These are phyloP conservation scores for Rhizopogon parksii DNA, from an alignment of 1,284 basidiomycete genomes.

Conservation along the genomic window DNA sequence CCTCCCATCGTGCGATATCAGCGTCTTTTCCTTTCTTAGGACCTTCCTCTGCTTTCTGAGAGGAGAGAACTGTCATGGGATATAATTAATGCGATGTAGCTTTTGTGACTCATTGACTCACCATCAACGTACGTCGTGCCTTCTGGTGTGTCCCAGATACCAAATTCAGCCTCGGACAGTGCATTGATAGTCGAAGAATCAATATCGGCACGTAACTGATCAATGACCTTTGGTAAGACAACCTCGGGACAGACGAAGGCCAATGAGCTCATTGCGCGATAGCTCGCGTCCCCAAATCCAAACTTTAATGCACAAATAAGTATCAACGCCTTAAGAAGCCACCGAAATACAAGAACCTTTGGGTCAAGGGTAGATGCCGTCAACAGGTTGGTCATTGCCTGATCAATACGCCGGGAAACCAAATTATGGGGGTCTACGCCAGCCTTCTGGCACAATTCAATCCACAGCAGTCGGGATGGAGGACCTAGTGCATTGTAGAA, in stretches of 20 bases:
- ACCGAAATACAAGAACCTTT: constrained; percentile 28
- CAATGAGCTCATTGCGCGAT: constrained; percentile 69
- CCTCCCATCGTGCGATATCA: constrained; percentile 89
- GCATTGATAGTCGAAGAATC: constrained; percentile 49
- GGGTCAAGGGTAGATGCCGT: constrained; percentile 36
- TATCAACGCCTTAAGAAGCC: not conserved
- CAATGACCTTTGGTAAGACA: constrained; percentile 64
- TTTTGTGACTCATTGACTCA: constrained; percentile 28
- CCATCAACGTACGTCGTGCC: constrained; percentile 77
- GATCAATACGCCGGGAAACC: constrained; percentile 43
- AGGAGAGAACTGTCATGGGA: constrained; percentile 47
- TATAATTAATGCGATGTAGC: not conserved
- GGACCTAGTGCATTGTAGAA: constrained; percentile 31
- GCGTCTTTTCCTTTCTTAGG: constrained; percentile 79
- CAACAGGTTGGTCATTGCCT: constrained; percentile 45
- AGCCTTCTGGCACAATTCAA: constrained; percentile 72
- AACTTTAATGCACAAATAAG: constrained; percentile 22
- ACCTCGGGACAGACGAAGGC: constrained; percentile 70
- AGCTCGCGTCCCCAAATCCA: constrained; percentile 60
- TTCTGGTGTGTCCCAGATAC: constrained; percentile 79
- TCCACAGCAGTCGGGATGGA: constrained; percentile 67
- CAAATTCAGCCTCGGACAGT: constrained; percentile 68
- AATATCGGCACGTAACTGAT: constrained; percentile 61
- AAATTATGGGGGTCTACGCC: constrained; percentile 62
- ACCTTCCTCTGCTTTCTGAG: constrained; percentile 46